Percentiles rank a stretch among this genome's conserved stretches.
Evolutionary conservation across 306 rosid genomes (phyloP).

Genomic region (Lathyrus aphaca): DNA sequence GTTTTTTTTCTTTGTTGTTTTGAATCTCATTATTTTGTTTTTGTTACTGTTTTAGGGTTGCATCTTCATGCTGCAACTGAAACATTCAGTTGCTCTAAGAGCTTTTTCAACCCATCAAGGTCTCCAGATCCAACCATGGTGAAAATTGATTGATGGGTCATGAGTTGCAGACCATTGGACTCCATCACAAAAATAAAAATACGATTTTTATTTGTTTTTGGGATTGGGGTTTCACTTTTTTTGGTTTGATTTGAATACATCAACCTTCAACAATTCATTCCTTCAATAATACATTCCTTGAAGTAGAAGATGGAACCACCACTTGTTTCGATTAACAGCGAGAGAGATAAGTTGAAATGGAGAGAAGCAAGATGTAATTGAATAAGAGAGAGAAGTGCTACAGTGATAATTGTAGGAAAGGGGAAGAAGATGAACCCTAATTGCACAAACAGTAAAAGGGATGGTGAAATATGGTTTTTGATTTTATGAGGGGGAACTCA

Average conservation of each 20-base stretch:
- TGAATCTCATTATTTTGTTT: conserved; percentile 7
- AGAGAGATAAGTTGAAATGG: too few relatives aligned
- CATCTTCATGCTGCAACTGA: conserved; percentile 89
- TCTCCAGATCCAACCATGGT: conserved; percentile 82
- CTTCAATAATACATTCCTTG: too few relatives aligned
- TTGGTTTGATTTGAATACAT: conserved; percentile 17
- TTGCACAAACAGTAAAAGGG: too few relatives aligned
- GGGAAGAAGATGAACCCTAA: too few relatives aligned
- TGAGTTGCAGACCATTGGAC: conserved; percentile 64
- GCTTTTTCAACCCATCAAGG: conserved; percentile 52
- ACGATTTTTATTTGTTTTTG: background rate
- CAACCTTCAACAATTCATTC: too few relatives aligned
- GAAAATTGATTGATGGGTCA: conserved; percentile 74
- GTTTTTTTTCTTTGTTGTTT: conserved; percentile 11
- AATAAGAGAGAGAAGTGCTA: too few relatives aligned
- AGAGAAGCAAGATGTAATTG: too few relatives aligned
- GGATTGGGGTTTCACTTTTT: conserved; percentile 27
- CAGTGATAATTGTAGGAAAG: too few relatives aligned
- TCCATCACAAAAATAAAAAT: conserved; percentile 54
- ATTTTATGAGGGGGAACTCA: too few relatives aligned
- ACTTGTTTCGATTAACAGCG: too few relatives aligned
- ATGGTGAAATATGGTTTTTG: too few relatives aligned
- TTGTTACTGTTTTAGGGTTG: conserved; percentile 56
- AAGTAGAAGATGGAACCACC: too few relatives aligned
- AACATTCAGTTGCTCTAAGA: conserved; percentile 62